Evolutionary conservation across 2,329 filamentous ascomycete species (phyloP), one percentile per base, ranked within the genome.

Genomic region (Aspergillus sp.): DNA sequence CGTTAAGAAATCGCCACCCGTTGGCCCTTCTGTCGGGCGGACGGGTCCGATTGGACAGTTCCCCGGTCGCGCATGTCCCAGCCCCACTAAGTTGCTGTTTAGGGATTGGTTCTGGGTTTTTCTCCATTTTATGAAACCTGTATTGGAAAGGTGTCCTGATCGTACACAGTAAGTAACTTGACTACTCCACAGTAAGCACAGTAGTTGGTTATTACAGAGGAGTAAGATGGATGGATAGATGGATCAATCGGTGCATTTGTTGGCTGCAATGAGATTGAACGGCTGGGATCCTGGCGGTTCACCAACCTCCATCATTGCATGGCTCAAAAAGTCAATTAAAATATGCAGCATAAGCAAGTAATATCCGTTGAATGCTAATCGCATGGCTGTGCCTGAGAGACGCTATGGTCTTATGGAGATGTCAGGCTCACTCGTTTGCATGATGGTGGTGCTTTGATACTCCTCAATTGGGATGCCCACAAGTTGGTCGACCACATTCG

Each of bases 1-100:
- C 52, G 53, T 55, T 41, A 45, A 28, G 53, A 41, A 55, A 55
- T 55, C 17, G 53, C 53, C 53, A 55, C 53, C 53, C 53, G 53
- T 30, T 32, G 47, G 47, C 47, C 41, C 10, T 13, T 47, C 12
- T 36, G 25, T 50, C 25, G 47, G 47, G 15, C 39, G 19, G 53
- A 3, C 25, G 3, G 39, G 19, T 45, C 53, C 53, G 53, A 55
- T 55, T 55, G 53, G 53, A 7, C 7, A 0, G 32, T 36, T 36
- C 32, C 12, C 32, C 32, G 32, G 28, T 19, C 10, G 41, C 9
- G n/a, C 21, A 32, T 39, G 41, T 55, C 52, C 43, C 10, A 47
- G 25, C 3, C 53, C 43, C 53, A 28, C 53, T 25, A 1, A 30
- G 8, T 19, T 19, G 36, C 32, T 23, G 25, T 23, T 32, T 45